phyloP scores from a whole-genome alignment of 352 stramenopile genomes.

The Pythium pectinolyticum region DNA sequence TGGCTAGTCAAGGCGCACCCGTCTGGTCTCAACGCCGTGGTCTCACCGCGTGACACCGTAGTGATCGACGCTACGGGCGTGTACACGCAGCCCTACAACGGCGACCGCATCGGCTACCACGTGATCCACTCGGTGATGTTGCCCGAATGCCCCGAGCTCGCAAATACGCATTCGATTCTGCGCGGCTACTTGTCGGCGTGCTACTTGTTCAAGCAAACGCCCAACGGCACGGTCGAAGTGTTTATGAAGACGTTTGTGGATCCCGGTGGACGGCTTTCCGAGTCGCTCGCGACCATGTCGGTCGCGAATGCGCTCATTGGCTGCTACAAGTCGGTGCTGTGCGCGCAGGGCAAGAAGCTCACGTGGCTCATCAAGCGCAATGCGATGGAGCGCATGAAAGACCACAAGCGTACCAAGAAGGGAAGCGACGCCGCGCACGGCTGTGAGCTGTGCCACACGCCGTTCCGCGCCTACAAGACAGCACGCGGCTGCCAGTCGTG shows the following conservation, averaged over 20 bases:
- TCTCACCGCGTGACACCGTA: slow-evolving; percentile 27
- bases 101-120: slow-evolving; percentile 48
- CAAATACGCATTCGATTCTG: slow-evolving; percentile 16
- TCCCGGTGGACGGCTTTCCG: slow-evolving; percentile 21
- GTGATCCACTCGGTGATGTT: slow-evolving; percentile 44
- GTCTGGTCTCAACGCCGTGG: slow-evolving; percentile 14
- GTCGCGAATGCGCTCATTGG: slow-evolving; percentile 28
- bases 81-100: slow-evolving; percentile 17
- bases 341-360: slow-evolving; percentile 40
- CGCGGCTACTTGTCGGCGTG: slow-evolving; percentile 36
- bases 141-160: slow-evolving; percentile 26
- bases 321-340: slow-evolving; percentile 35
- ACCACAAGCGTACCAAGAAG: background rate
- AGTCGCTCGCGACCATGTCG: slow-evolving; percentile 29
- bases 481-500: slow-evolving; percentile 23
- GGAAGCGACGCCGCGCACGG: background rate
- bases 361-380: slow-evolving; percentile 29
- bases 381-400: slow-evolving; percentile 5
- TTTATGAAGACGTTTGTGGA: slow-evolving; percentile 39
- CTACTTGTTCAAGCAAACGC: slow-evolving; percentile 40
- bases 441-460: slow-evolving; percentile 22
- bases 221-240: slow-evolving; percentile 34
- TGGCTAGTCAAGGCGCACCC: slow-evolving; percentile 28
- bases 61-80: slow-evolving; percentile 24
- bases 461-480: slow-evolving; percentile 26